A percentile compares a stretch with the other conserved stretches of the same genome.
These are phyloP conservation scores for Epichloe coenophiala DNA, from an alignment of 2,329 filamentous ascomycete genomes.

Conservation along the genomic window DNA sequence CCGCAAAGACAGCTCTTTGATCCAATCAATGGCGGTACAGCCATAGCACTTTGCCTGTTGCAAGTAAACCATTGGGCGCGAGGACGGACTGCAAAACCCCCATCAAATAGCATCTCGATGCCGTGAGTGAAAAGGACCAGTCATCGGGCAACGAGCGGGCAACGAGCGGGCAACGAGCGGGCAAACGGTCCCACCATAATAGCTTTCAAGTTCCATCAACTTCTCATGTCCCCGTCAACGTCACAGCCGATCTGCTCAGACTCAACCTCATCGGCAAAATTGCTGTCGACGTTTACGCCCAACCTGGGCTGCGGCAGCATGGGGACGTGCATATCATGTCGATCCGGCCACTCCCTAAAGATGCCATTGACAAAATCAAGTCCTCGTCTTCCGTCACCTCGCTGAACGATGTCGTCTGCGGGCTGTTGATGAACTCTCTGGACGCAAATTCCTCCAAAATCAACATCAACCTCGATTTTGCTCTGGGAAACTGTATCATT, in stretches of 20 bases:
- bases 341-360: slow-evolving; percentile 55
- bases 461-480: slow-evolving; percentile 59
- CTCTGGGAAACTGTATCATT: slow-evolving; percentile 60
- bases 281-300: background rate
- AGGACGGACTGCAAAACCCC: too few species aligned
- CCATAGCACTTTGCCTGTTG: too few species aligned
- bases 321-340: slow-evolving; percentile 30
- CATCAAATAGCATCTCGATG: too few species aligned
- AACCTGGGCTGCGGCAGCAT: background rate
- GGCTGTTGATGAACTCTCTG: slow-evolving; percentile 69
- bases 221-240: background rate
- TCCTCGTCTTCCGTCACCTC: slow-evolving; percentile 72
- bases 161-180: too few species aligned
- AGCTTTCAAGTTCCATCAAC: too few species aligned
- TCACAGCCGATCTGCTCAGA: background rate
- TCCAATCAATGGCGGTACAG: too few species aligned
- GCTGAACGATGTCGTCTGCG: slow-evolving; percentile 56
- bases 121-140: too few species aligned
- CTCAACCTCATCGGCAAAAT: background rate
- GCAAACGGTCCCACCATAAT: too few species aligned
- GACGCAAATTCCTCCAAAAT: slow-evolving; percentile 64
- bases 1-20: too few species aligned
- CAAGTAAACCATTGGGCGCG: too few species aligned
- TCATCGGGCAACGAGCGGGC: too few species aligned
- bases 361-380: slow-evolving; percentile 66